Evolutionary conservation across 2,329 filamentous ascomycete genomes (phyloP), one percentile per base, ranked within the genome.

Genomic region (Clarireedia homoeocarpa): DNA sequence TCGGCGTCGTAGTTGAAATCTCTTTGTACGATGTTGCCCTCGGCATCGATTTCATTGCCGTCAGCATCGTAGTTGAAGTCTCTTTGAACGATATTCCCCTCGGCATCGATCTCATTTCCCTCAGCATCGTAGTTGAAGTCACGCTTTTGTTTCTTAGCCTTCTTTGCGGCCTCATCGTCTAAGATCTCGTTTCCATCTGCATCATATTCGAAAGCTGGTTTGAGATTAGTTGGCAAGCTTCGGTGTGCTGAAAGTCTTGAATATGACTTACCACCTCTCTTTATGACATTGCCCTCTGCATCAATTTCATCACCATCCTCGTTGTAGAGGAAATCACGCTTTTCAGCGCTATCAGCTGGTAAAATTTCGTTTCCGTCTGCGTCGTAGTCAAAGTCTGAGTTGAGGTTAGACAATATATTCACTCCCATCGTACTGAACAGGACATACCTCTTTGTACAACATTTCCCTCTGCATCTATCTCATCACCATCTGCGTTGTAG

Each of bases 161-260:
- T 44, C 40, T 44, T 44, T 5, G 40, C 40, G 20, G 20, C 20
- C 20, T 20, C 20, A 20, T 20, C 20, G 20, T 20, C 20, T 2
- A 20, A 20, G 20, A 59, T 56, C 36, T 61, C 59, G 10, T 61
- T 61, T 34, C 58, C 58, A 2, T 46, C 59, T 9, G 59, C 59
- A 52, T 61, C 59, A 15, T 61, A 59, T 27, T 34, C 30, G 30
- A 34, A 34, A 14, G 30, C 30, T 34, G 4, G 30, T 34, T 34
- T 34, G 30, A 12, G 2, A 34, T 34, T 14, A 34, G 30, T 14
- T 34, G 30, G 30, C 10, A 34, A 9, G 10, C 30, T 34, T 34
- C 12, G 27, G 14, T 10, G n/a, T 34, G 30, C 30, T 34, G 30
- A 2, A 34, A 4, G 9, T 34, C 10, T 12, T 3, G 5, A 4